Conservation (phyloP, 2,329 filamentous ascomycete genomes). For the Aspergillus aculeatus region DNA sequence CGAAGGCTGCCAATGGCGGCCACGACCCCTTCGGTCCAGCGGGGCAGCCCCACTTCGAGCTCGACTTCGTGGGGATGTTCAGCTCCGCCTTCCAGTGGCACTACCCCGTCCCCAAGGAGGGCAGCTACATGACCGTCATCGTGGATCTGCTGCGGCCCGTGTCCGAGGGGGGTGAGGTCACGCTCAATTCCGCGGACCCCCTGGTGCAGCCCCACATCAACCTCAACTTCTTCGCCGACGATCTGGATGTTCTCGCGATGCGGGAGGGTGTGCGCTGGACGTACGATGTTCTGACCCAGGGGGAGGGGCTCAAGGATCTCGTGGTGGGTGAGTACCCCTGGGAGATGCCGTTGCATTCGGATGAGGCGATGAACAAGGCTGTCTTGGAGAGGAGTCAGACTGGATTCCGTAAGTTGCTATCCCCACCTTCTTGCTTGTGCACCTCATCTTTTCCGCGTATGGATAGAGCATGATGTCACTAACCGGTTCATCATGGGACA, state of each 20-base stretch:
- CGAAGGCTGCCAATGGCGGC: constrained; percentile 42
- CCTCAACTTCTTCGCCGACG: constrained; percentile 48
- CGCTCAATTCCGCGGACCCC: constrained; percentile 40
- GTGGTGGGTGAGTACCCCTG: constrained; percentile 54
- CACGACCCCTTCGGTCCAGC: constrained; percentile 56
- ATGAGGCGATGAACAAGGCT: constrained; percentile 56
- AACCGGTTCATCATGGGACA: not conserved
- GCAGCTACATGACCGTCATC: constrained; percentile 58
- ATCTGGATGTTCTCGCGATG: constrained; percentile 57
- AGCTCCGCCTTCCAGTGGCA: constrained; percentile 53
- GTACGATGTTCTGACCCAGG: constrained; percentile 57
- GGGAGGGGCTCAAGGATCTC: constrained; percentile 54
- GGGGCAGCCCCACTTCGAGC: constrained; percentile 61
- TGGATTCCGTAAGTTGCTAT: constrained; percentile 24
- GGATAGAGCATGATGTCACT: not conserved
- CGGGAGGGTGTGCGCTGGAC: constrained; percentile 57
- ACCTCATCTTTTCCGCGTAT: too few species aligned
- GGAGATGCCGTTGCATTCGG: constrained; percentile 57
- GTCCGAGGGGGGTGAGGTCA: constrained; percentile 42
- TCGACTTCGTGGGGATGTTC: constrained; percentile 63
- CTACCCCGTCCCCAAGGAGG: constrained; percentile 43
- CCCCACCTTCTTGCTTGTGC: too few species aligned
- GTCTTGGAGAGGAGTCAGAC: constrained; percentile 62
- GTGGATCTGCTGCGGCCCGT: constrained; percentile 52
- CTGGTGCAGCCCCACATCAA: constrained; percentile 44